Conservation (phyloP, 2,329 filamentous ascomycete genomes). For the Onygena corvina region DNA sequence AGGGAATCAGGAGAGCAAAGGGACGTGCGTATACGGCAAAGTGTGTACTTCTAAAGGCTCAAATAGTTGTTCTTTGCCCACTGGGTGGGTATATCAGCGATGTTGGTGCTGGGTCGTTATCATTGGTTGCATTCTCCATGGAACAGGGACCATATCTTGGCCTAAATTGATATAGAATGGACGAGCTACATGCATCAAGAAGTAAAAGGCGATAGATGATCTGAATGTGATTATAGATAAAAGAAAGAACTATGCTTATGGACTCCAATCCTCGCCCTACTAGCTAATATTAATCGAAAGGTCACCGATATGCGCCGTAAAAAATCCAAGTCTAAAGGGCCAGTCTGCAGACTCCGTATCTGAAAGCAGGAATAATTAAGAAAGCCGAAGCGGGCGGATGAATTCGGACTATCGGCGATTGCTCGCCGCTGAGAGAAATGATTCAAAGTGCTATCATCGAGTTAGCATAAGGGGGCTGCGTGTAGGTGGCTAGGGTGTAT, state of each 20-base stretch:
- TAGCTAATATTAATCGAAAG: not conserved
- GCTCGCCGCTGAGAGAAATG: conserved; percentile 19
- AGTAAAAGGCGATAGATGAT: not conserved
- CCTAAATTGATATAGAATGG: not conserved
- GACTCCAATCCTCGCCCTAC: not conserved
- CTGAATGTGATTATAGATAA: not conserved
- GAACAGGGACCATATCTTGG: not conserved
- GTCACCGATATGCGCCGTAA: not conserved
- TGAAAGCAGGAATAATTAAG: not conserved
- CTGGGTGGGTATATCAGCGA: too few species aligned
- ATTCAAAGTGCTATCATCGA: conserved; percentile 28
- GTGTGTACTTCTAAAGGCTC: too few species aligned
- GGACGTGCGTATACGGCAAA: too few species aligned
- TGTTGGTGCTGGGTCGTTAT: too few species aligned
- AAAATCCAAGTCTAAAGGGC: too few species aligned
- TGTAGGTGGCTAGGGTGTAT: not conserved
- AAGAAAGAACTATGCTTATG: not conserved
- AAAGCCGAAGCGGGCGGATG: not conserved
- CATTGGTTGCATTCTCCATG: too few species aligned
- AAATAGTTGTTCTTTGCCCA: too few species aligned
- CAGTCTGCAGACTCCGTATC: conserved; percentile 2
- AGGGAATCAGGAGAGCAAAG: too few species aligned
- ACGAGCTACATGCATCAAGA: too few species aligned
- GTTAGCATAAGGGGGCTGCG: conserved; percentile 12
- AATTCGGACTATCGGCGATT: not conserved